Evolutionary conservation across 768 basidiomycete genomes (phyloP).

Genomic region (Psilocybe sp.): DNA sequence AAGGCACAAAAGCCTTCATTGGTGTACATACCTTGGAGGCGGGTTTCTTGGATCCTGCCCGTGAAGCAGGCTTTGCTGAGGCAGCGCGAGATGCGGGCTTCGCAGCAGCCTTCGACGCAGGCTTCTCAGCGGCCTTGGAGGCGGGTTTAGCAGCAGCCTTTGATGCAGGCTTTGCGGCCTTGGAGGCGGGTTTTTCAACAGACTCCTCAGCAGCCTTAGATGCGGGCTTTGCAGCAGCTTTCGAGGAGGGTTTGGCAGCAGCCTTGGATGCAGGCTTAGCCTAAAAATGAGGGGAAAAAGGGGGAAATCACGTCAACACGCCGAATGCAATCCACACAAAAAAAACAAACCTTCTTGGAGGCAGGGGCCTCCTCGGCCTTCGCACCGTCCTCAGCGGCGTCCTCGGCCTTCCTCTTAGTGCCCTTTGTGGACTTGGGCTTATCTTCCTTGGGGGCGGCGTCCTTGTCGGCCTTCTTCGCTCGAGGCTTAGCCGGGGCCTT

Average conservation of each 20-base stretch:
- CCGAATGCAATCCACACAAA: slow-evolving; percentile 2
- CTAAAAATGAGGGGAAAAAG: slow-evolving; percentile 23
- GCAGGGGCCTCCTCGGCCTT: slow-evolving; percentile 42
- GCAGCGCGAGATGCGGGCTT: too few relatives aligned
- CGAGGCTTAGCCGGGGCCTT: slow-evolving; percentile 65
- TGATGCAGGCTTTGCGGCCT: slow-evolving; percentile 42
- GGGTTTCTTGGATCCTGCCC: too few relatives aligned
- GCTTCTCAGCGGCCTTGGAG: slow-evolving; percentile 61
- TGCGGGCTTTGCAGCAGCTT: slow-evolving; percentile 40
- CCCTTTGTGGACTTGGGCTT: slow-evolving; percentile 50
- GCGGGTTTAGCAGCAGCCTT: slow-evolving; percentile 48
- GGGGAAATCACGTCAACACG: slow-evolving; percentile 10
- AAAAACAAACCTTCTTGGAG: slow-evolving; percentile 56
- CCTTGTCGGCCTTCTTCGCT: slow-evolving; percentile 48
- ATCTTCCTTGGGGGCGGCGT: slow-evolving; percentile 45
- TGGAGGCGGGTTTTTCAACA: slow-evolving; percentile 42
- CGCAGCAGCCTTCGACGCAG: slow-evolving; percentile 21
- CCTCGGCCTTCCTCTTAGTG: slow-evolving; percentile 42
- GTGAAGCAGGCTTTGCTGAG: too few relatives aligned
- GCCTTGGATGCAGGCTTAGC: slow-evolving; percentile 39
- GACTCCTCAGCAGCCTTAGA: slow-evolving; percentile 27
- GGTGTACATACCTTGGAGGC: slow-evolving; percentile 45
- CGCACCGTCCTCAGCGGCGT: slow-evolving; percentile 36
- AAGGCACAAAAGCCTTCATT: not conserved
- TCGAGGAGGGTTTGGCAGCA: slow-evolving; percentile 38